A percentile compares a stretch with the other conserved stretches of the same genome.
phyloP scores from a whole-genome alignment of 2,329 filamentous ascomycete species.

The Beauveria rudraprayagi region DNA sequence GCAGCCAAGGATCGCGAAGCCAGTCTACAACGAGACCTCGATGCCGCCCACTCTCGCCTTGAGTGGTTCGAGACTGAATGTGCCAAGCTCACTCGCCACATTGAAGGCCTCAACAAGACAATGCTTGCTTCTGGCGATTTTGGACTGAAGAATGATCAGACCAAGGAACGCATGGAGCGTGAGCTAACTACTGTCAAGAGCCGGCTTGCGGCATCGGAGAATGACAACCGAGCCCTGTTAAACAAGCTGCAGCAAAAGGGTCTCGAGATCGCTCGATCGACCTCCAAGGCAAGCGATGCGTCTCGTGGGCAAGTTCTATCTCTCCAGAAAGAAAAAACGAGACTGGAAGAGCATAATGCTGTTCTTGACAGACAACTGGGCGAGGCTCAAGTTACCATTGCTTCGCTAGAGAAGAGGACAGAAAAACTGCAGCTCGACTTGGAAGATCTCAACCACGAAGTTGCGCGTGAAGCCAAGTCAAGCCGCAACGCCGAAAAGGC shows the following conservation, averaged over 20 bases:
- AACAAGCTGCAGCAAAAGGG: slow-evolving; percentile 98
- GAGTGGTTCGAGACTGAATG: slow-evolving; percentile 76
- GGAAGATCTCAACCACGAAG: slow-evolving; percentile 88
- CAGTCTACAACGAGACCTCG: slow-evolving; percentile 69
- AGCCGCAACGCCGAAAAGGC: slow-evolving; percentile 86
- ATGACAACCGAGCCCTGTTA: slow-evolving; percentile 88
- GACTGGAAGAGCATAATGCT: slow-evolving; percentile 73
- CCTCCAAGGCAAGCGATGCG: slow-evolving; percentile 75
- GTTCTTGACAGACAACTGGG: slow-evolving; percentile 77
- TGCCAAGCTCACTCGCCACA: slow-evolving; percentile 64
- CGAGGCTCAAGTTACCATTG: slow-evolving; percentile 74
- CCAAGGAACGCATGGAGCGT: slow-evolving; percentile 85
- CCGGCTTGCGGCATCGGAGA: slow-evolving; percentile 82
- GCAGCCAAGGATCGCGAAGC: slow-evolving; percentile 74
- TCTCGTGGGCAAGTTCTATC: slow-evolving; percentile 68
- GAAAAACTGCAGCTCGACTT: slow-evolving; percentile 84
- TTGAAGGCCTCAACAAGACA: slow-evolving; percentile 78
- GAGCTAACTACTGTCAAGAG: slow-evolving; percentile 89
- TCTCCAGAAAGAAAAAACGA: slow-evolving; percentile 75
- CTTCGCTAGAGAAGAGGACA: slow-evolving; percentile 83
- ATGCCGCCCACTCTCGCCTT: slow-evolving; percentile 67
- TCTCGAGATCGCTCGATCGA: slow-evolving; percentile 86
- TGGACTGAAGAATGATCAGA: slow-evolving; percentile 82
- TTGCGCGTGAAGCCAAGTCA: slow-evolving; percentile 81
- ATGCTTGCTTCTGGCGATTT: slow-evolving; percentile 87